Evolutionary conservation across 208 protist species (phyloP).

Genomic region (Trypanosoma scelopori): DNA sequence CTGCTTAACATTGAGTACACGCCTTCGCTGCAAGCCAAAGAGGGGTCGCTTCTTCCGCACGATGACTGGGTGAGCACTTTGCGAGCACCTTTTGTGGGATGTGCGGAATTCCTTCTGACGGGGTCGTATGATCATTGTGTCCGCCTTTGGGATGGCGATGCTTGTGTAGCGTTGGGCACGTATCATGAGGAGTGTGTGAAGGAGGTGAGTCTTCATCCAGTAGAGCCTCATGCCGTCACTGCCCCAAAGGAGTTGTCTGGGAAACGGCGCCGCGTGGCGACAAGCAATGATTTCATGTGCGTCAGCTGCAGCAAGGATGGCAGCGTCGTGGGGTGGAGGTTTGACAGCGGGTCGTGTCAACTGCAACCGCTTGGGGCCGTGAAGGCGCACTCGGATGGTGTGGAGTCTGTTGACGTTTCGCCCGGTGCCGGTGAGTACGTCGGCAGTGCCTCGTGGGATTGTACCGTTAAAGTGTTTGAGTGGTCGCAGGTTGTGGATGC

Average conservation of each 20-base stretch:
- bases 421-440: conserved; percentile 49
- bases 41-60: conserved; percentile 79
- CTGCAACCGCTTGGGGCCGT: conserved; percentile 55
- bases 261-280: conserved; percentile 30
- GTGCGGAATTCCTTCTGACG: conserved; percentile 63
- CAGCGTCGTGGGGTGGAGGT: conserved; percentile 63
- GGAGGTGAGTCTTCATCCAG: conserved; percentile 59
- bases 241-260: conserved; percentile 4
- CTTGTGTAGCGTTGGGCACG: conserved; percentile 69
- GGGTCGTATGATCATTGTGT: conserved; percentile 84
- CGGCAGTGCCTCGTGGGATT: conserved; percentile 77
- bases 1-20: conserved; percentile 87
- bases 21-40: conserved; percentile 71
- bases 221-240: conserved; percentile 5
- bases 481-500: conserved; percentile 49
- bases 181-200: conserved; percentile 77
- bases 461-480: conserved; percentile 73
- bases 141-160: conserved; percentile 74
- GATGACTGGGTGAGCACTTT: conserved; percentile 89
- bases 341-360: conserved; percentile 32
- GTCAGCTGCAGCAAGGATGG: conserved; percentile 80
- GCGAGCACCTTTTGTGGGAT: conserved; percentile 51
- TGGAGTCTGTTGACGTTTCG: conserved; percentile 70
- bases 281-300: conserved; percentile 48
- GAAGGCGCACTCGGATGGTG: conserved; percentile 59